Evolutionary conservation across 306 rosid genomes (phyloP), one percentile per base, ranked within the genome.

Genomic region (Abrus pulchellus): DNA sequence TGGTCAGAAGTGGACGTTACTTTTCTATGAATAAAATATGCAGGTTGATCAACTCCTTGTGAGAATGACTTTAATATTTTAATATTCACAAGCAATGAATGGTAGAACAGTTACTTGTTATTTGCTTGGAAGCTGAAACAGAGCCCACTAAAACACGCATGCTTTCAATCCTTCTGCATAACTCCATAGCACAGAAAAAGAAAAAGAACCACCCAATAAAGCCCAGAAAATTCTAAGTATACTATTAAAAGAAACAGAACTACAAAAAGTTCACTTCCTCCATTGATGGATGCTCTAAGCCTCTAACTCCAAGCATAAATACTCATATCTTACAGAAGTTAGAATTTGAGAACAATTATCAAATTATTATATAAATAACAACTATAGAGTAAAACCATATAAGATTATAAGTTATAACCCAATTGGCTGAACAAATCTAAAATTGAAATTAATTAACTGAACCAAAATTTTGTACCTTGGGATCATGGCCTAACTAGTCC

Each of bases 381-480:
- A 62, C 38, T 79, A 72, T 14, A 75, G 69, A 73, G 80, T 56
- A 65, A 20, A 20, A 72, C 27, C 67, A 69, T 33, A 71, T 65
- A 14, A 41, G 11, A 41, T 29, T 11, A 29, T 68, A 5, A 68
- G 56, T 3, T 68, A 4, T 78, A 5, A 60, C 80, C 84, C 75
- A 60, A 47, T 80, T 80, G 65, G 64, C 74, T 76, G 28, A 75
- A 68, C 74, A 83, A 88, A 40, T 80, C 55, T 75, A 78, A 75
- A 77, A 76, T 63, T 56, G 41, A 45, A 74, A 70, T 73, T 10
- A 55, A 67, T 69, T 63, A 81, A 83, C 50, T 29, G 84, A 82
- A 82, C 81, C 86, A 81, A 85, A 89, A 90, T 13, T 80, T 34
- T 52, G 84, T 81, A 86, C 93, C 92, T 86, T 76, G 28, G 74